Percentiles rank a stretch among this genome's conserved stretches.
Evolutionary conservation across 257 asterid genomes (phyloP).

Genomic region (Solanum acaule): DNA sequence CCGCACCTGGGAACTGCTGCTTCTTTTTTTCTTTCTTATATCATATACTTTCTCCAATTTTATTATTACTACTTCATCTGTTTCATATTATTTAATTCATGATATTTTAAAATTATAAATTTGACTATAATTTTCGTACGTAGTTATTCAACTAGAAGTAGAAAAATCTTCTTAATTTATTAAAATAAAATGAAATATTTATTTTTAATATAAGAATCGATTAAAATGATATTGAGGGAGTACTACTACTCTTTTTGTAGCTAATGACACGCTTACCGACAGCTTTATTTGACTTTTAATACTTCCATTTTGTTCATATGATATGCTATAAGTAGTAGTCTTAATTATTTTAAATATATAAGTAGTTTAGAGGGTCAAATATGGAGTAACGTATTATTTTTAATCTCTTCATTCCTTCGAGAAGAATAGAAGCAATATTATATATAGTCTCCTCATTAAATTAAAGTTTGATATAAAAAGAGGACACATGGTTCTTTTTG

Average conservation of each 20-base stretch:
- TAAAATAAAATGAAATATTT: not conserved
- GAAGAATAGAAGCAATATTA: not conserved
- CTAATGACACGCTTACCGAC: not conserved
- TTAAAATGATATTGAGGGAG: too few relatives aligned
- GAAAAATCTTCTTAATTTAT: too few relatives aligned
- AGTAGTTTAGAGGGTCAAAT: not conserved
- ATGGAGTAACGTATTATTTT: not conserved
- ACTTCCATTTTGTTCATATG: not conserved
- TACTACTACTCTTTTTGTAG: not conserved
- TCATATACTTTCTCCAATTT: not conserved
- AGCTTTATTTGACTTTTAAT: not conserved
- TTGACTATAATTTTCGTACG: not conserved
- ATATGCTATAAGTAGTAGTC: not conserved
- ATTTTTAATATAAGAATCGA: not conserved
- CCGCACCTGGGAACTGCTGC: conserved; percentile 95
- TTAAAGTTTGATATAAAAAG: not conserved
- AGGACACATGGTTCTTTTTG: not conserved
- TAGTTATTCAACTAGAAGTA: not conserved
- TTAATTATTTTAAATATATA: not conserved
- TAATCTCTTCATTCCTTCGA: not conserved
- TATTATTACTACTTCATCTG: not conserved
- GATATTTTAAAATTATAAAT: too few relatives aligned
- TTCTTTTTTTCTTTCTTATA: not conserved
- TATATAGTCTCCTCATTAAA: not conserved
- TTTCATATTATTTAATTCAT: not conserved